Base-by-base conservation (phyloP, 345 rosid species). In the Syzygium grande region DNA sequence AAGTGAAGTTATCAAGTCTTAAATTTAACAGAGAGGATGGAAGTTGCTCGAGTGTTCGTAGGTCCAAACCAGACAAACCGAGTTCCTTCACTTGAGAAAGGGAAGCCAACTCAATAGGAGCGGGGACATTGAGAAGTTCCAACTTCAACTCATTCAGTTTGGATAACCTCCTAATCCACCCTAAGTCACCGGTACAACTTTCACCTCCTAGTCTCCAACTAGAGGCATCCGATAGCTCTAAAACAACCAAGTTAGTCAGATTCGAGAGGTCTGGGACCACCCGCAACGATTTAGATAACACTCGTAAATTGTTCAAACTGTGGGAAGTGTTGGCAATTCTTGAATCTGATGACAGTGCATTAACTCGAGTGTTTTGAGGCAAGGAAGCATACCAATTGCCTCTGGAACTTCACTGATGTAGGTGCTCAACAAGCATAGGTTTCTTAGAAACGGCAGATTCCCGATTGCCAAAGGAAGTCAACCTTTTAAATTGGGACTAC, bases 31-130 rank as follows among this genome's bases (percentile, higher is more conserved):
- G 0, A 27, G 68, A 0, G 13, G 16, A 12, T 1, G 30, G 68
- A 59, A 59, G 68, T 11, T 12, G 68, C 16, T 0, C 30, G 0
- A 5, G 30, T 27, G 1, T 25, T 27, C 0, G 68, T 7, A 1
- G 0, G 68, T 59, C 68, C 30, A 59, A 27, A 56, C 61, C 13
- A 9, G 4, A 56, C 61, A 56, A 56, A 56, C 3, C 2, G 23
- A 56, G 61, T 56, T 56, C n/a, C 61, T 56, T 56, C 23, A 56
- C 23, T 11, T 4, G n/a, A 56, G n/a, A 23, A 23, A 56, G n/a
- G 61, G 61, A 56, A 23, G n/a, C n/a, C 61, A 56, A 56, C 61
- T 56, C 61, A 23, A 25, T 3, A 4, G 61, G 61, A 56, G 61
- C 61, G 21, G 12, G 61, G 61, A 56, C n/a, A 56, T 23, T 21